Evolutionary conservation across 495 filamentous ascomycete genomes (phyloP).

Genomic region (Aspergillus bertholletiae): DNA sequence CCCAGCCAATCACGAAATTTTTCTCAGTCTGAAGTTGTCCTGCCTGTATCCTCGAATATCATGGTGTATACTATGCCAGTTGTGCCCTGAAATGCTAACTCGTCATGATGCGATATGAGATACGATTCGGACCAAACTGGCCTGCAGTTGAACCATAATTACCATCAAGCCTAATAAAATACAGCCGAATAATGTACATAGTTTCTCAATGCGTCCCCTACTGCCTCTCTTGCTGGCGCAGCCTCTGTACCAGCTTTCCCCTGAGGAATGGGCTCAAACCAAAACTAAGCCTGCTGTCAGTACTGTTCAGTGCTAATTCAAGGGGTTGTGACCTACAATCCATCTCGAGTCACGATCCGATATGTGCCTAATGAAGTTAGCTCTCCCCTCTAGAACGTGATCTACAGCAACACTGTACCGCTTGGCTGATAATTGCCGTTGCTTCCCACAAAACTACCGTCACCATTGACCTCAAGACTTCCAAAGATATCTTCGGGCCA

Average conservation of each 20-base stretch:
- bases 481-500: constrained; percentile 92
- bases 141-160: constrained; percentile 12
- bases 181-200: constrained; percentile 1
- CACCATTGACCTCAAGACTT: constrained; percentile 77
- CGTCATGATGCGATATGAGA: neutral
- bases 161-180: constrained; percentile 1
- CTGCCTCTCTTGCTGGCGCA: constrained; percentile 31
- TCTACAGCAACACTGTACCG: constrained; percentile 34
- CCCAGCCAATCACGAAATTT: constrained; percentile 81
- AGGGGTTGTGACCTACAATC: constrained; percentile 46
- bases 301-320: neutral
- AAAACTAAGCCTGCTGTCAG: constrained; percentile 36
- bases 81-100: neutral
- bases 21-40: constrained; percentile 55
- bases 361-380: constrained; percentile 41
- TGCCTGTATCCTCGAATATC: neutral
- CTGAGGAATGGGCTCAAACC: constrained; percentile 55
- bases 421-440: constrained; percentile 57
- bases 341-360: constrained; percentile 56
- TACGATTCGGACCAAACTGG: neutral
- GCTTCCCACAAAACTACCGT: constrained; percentile 65
- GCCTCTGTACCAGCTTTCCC: constrained; percentile 50
- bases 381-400: neutral
- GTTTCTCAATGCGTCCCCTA: neutral
- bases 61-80: neutral